A percentile compares a stretch with the other conserved stretches of the same genome.
These are phyloP conservation scores for Leptomonas pyrrhocoris DNA, from an alignment of 208 protist genomes.

Conservation along the genomic window DNA sequence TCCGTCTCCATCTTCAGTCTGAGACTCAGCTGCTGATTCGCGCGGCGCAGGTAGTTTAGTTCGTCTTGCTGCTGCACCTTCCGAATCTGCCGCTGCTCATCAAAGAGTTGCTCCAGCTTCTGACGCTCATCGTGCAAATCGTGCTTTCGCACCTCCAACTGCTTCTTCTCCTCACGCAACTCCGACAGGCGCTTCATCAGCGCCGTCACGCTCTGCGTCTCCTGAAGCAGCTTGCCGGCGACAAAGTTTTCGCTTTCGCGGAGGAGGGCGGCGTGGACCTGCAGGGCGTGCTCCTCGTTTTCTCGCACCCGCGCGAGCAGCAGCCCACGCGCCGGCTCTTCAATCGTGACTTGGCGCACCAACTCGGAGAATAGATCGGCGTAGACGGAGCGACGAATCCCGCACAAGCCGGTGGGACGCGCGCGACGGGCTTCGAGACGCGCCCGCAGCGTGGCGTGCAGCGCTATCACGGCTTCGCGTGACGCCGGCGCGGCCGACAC, in stretches of 20 bases:
- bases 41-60: constrained; percentile 93
- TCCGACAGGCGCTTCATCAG: constrained; percentile 38
- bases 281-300: constrained; percentile 81
- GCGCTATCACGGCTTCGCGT: constrained; percentile 64
- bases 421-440: constrained; percentile 92
- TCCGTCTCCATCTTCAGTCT: constrained; percentile 88
- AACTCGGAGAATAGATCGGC: constrained; percentile 96
- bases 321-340: constrained; percentile 97
- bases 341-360: constrained; percentile 98
- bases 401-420: constrained; percentile 95
- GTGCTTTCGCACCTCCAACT: constrained; percentile 40
- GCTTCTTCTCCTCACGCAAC: constrained; percentile 34
- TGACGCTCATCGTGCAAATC: constrained; percentile 31
- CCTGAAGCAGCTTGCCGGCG: constrained; percentile 55
- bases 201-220: constrained; percentile 16
- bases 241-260: constrained; percentile 83
- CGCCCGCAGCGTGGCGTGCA: constrained; percentile 93
- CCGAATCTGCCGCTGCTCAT: constrained; percentile 42
- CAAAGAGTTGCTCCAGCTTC: constrained; percentile 33
- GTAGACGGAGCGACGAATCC: constrained; percentile 97
- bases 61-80: constrained; percentile 95
- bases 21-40: constrained; percentile 94
- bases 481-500: constrained; percentile 70
- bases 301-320: constrained; percentile 97
- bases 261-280: constrained; percentile 60